Evolutionary conservation across 495 filamentous ascomycete genomes (phyloP), one percentile per base, ranked within the genome.

Genomic region (Daldinia childiae): DNA sequence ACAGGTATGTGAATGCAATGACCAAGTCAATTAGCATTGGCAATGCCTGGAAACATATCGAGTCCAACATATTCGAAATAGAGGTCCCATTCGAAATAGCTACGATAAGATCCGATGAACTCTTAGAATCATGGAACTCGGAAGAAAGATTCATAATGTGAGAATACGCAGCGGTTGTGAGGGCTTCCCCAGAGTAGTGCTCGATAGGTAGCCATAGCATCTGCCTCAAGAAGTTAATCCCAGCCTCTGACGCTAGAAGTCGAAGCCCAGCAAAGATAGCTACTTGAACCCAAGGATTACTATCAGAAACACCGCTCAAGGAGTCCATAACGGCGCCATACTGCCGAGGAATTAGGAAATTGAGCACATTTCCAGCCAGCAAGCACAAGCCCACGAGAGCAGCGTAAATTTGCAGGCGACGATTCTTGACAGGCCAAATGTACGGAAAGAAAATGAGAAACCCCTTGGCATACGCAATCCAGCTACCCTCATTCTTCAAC

Each of bases 81-180:
- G 87, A 86, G 29, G 83, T 78, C 6, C 90, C 92, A 68, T 90
- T 89, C 30, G 83, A 82, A 30, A 94, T 87, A 3, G 91, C 87
- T 69, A 88, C 84, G 67, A 87, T 87, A 36, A 94, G 82, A 71
- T 93, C 90, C 6, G 88, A 91, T 4, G 88, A 90, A 61, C 87
- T 87, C 80, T 93, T 93, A 58, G 85, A 85, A 65, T 89, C 90
- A 74, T 95, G 92, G 66, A 93, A 94, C 72, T 95, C 92, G 66
- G 89, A 90, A 0, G 90, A 93, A 26, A 95, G 84, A 58, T 84
- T 86, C 87, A 95, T 92, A 26, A 94, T 83, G 68, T 94, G 91
- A 48, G 88, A 86, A 74, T 92, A 94, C 4, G 91, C 87, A 0
- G 88, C 87, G 0, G 83, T 87, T 67, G 86, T 88, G 29, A 93